phyloP scores from a whole-genome alignment of 257 asterid species.

The Eucommia ulmoides region DNA sequence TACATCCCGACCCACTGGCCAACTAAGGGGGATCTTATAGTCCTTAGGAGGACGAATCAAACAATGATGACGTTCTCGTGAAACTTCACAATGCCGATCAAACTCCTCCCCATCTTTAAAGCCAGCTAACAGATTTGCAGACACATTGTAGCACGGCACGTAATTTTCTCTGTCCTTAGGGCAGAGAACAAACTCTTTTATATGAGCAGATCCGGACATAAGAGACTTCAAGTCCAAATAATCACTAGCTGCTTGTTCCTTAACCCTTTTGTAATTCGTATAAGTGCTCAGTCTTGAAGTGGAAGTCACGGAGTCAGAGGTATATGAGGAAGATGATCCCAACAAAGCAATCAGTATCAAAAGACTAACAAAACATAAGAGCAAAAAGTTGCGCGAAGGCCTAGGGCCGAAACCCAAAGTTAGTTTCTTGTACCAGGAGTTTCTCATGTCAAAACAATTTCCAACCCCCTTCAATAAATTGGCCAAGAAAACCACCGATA shows the following conservation, averaged over 20 bases:
- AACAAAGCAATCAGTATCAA: slow-evolving; percentile 44
- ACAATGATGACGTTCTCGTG: slow-evolving; percentile 43
- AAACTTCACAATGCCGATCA: slow-evolving; percentile 84
- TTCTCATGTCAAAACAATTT: slow-evolving; percentile 80
- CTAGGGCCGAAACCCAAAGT: slow-evolving; percentile 48
- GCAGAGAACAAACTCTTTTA: slow-evolving; percentile 58
- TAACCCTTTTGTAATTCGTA: slow-evolving; percentile 53
- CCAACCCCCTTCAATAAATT: slow-evolving; percentile 16
- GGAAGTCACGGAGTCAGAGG: slow-evolving; percentile 41
- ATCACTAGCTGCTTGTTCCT: slow-evolving; percentile 62
- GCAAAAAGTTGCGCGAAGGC: slow-evolving; percentile 67
- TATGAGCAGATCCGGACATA: slow-evolving; percentile 29
- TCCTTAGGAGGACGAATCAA: slow-evolving; percentile 91
- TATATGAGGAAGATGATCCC: slow-evolving; percentile 50
- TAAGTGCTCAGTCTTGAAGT: slow-evolving; percentile 38
- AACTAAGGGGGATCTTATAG: slow-evolving; percentile 78
- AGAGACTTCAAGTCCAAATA: slow-evolving; percentile 47
- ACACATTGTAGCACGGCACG: slow-evolving; percentile 85
- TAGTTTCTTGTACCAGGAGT: slow-evolving; percentile 62
- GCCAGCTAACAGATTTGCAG: slow-evolving; percentile 65
- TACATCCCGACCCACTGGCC: slow-evolving; percentile 93
- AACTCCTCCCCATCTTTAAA: slow-evolving; percentile 75
- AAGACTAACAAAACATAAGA: slow-evolving; percentile 54
- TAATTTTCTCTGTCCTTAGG: slow-evolving; percentile 78
- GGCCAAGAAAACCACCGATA: slow-evolving; percentile 9